These are phyloP conservation scores for Paraconiothyrium sp. DNA, from an alignment of 2,329 filamentous ascomycete species.

Conservation along the genomic window DNA sequence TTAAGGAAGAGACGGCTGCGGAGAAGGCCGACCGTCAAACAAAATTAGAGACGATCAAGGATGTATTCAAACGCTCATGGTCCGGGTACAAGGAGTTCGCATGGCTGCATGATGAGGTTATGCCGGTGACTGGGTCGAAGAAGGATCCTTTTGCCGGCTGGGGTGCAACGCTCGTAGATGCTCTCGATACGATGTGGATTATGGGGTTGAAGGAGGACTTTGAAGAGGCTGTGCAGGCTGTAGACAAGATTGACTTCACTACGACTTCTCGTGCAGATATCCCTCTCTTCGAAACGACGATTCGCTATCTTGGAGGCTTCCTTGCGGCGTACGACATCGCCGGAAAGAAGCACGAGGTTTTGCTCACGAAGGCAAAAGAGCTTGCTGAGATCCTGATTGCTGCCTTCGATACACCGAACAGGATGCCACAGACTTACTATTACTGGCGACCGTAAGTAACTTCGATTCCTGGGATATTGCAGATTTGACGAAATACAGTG, in stretches of 20 bases:
- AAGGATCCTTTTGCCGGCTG: conserved; percentile 90
- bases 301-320: conserved; percentile 75
- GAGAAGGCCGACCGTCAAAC: conserved; percentile 66
- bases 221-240: conserved; percentile 67
- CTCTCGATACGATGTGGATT: conserved; percentile 77
- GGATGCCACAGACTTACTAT: conserved; percentile 70
- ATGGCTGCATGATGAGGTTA: conserved; percentile 87
- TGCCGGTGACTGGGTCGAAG: conserved; percentile 72
- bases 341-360: conserved; percentile 57
- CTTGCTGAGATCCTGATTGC: conserved; percentile 71
- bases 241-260: conserved; percentile 69
- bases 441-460: conserved; percentile 60
- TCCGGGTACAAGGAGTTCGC: conserved; percentile 80
- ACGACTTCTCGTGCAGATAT: conserved; percentile 61
- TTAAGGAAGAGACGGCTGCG: conserved; percentile 68
- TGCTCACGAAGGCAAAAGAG: conserved; percentile 70
- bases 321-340: conserved; percentile 76
- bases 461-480: neutral
- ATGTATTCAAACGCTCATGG: conserved; percentile 83
- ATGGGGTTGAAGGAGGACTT: conserved; percentile 74
- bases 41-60: conserved; percentile 73
- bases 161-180: conserved; percentile 86
- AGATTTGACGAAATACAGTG: conserved; percentile 23
- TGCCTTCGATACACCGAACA: conserved; percentile 73
- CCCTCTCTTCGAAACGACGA: conserved; percentile 76